Base-by-base conservation (phyloP, 1,284 basidiomycete species). In the Somion occarium region DNA sequence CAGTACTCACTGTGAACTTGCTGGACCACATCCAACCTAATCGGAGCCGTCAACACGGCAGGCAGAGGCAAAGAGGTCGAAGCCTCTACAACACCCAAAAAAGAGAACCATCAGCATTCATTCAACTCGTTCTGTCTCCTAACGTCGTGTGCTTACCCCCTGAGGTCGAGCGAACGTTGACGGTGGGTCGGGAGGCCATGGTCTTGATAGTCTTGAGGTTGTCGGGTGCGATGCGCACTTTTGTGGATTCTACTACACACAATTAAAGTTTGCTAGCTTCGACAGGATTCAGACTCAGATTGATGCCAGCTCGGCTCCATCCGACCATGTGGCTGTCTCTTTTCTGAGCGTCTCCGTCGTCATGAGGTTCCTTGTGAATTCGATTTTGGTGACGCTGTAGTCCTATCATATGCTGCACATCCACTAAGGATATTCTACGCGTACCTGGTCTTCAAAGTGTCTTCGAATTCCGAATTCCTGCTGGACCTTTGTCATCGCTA, bases 1-100 rank as follows among this genome's bases (percentile, higher is more conserved):
- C 25, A 23, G 3, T 3, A 79, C 94, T 79, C 71, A 97, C 93
- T 99, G 91, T 99, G 94, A 59, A 99, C 93, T 73, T 93, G 91
- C 64, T 92, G 84, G 64, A 99, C 95, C 59, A 99, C 94, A 83
- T 99, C 96, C 69, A 96, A 86, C 75, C 96, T 85, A 77, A 99
- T 98, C 65, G 97, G 96, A 47, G 95, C 97, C 67, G 93, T 95
- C 70, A 99, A 82, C 70, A 99, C 97, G 65, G 93, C 93, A 56
- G 96, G 96, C 66, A 98, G 87, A 55, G 94, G 89, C 56, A 97
- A 84, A 53, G 94, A 96, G 72, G 83, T 80, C 49, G 91, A 90
- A 55, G 91, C 80, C 85, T 92, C 91, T 88, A 65, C 24, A 58
- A 58, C 54, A 50, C 23, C 24, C 45, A 18, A 43, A 25, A 38